Base-by-base conservation (phyloP, 495 filamentous ascomycete genomes). In the Peziza echinospora region DNA sequence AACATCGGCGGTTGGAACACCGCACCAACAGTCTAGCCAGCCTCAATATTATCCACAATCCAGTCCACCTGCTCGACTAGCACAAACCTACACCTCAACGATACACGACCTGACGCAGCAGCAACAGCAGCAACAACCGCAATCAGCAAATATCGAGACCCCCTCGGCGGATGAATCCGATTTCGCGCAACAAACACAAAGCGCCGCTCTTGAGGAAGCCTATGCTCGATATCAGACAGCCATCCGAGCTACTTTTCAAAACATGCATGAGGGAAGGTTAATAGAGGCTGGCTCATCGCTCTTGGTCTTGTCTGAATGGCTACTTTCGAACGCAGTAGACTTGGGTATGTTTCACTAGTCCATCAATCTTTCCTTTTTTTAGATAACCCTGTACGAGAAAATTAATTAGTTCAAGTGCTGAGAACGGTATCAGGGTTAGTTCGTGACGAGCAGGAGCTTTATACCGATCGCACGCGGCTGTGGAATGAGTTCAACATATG, bases 401-500 rank as follows among this genome's bases (percentile, higher is more conserved):
- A 43, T 43, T 22, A 3, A 43, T 51, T 51, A 41, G 16, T 44
- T 59, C n/a, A 48, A 24, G 51, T 51, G 52, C 56, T 59, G 53
- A 55, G 52, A 55, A 49, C 51, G 41, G 46, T 53, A 47, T 63
- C 55, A 82, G 78, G 77, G 54, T 69, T 82, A 56, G 65, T 76
- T 45, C 72, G 71, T 47, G 89, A 97, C 64, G 77, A 93, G 52
- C 72, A 78, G 48, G 62, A 67, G 41, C 64, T 81, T 25, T 72
- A 86, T 53, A 60, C 65, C 25, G 75, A 84, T 47, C 73, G 82
- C 42, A 69, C 91, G 51, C 72, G 76, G 58, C 67, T 96, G 24
- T 97, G 89, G 89, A 77, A 78, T 53, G 80, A 94, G 53, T 93
- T 96, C 67, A 96, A 97, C 60, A 71, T 79, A 44, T 89, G 84